Percentiles rank a stretch among this genome's conserved stretches.
Conservation (phyloP, 495 filamentous ascomycete species). For the Trichoderma virens region DNA sequence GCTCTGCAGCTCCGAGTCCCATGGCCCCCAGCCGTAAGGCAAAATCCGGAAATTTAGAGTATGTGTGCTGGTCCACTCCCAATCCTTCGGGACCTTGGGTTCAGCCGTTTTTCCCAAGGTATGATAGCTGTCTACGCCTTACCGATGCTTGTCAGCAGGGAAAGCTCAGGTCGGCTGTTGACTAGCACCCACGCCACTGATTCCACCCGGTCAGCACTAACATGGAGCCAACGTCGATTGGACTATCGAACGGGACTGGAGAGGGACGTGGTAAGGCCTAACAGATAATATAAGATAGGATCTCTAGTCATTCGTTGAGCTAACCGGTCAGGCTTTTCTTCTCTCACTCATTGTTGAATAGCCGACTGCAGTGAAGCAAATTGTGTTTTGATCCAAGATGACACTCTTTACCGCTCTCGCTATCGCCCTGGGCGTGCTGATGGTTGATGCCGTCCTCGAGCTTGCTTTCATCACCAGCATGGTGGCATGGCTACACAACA, state of each 20-base stretch:
- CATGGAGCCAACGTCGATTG: background rate
- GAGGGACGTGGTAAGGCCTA: background rate
- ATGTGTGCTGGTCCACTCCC: background rate
- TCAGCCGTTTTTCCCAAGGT: background rate
- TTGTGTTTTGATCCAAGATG: background rate
- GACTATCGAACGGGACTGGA: background rate
- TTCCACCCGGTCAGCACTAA: slow-evolving; percentile 7
- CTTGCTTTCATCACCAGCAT: slow-evolving; percentile 40
- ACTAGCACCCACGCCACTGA: background rate
- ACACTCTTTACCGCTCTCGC: slow-evolving; percentile 12
- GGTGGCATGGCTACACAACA: slow-evolving; percentile 39
- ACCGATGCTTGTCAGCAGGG: slow-evolving; percentile 4
- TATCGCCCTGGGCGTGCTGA: slow-evolving; percentile 28
- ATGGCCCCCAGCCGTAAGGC: background rate
- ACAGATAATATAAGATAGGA: background rate
- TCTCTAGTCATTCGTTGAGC: background rate
- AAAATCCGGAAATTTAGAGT: background rate
- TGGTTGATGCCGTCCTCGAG: slow-evolving; percentile 37
- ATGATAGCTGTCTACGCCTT: background rate
- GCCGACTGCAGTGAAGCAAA: background rate
- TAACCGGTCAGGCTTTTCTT: background rate
- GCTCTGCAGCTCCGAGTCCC: background rate
- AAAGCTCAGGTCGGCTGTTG: background rate
- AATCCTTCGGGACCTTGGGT: background rate
- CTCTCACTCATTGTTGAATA: background rate